Evolutionary conservation across 1,139 yeast genomes (phyloP), one percentile per base, ranked within the genome.

Genomic region (Yamadazyma diospyri): DNA sequence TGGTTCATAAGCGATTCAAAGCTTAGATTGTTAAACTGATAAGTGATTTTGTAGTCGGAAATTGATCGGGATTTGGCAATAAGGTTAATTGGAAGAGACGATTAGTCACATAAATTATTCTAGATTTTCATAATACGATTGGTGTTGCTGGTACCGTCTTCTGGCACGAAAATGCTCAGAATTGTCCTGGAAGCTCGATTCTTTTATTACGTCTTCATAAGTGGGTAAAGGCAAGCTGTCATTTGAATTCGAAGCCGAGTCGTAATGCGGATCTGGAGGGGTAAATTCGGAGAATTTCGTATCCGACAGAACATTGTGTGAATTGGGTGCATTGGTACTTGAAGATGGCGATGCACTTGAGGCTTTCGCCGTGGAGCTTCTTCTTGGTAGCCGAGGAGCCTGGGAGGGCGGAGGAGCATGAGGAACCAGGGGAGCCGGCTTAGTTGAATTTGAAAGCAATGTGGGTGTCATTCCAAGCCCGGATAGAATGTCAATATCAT

Each of bases 401-500:
- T n/a, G n/a, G n/a, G n/a, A n/a, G n/a, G n/a, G n/a, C 9, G 20
- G 20, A 18, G 20, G 20, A 18, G 9, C 8, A 9, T 6, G 6
- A 7, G 20, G 20, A 7, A 9, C 8, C 6, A 9, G 9, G 9
- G 16, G 16, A 9, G 16, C 16, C 4, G 25, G 25, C 13, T 10
- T 10, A 11, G n/a, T n/a, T n/a, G 27, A 24, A 29, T 35, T 34
- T n/a, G 36, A 22, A 21, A 47, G 51, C 17, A 50, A 36, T 2
- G 50, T 36, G 26, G 53, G 45, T 2, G 59, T 55, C 56, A 55
- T 51, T 27, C 53, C 47, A 31, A 70, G 47, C 2, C 77, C 78
- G 37, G 76, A 66, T 32, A 69, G 48, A 0, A 72, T 61, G 33
- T 55, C 58, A 20, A 72, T 57, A 32, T 66, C 59, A 9, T 63